Evolutionary conservation across 345 rosid species (phyloP).

Genomic region (Sisymbrium irio): DNA sequence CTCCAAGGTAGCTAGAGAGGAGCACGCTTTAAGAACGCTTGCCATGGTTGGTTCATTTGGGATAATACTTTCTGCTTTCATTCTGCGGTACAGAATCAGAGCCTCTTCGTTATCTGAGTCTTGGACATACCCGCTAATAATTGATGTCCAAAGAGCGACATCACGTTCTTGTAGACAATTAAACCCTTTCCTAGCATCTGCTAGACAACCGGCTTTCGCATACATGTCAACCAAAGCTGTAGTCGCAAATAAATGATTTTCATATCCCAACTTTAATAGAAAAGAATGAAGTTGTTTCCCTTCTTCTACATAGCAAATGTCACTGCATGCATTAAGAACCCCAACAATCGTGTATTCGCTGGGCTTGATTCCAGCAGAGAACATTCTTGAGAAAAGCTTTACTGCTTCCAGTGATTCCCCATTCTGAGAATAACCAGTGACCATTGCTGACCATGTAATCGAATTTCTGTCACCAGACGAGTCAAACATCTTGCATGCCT

Average conservation of each 20-base stretch:
- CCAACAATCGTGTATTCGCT: constrained; percentile 73
- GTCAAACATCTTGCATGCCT: constrained; percentile 59
- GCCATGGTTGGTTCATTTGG: constrained; percentile 72
- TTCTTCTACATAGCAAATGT: constrained; percentile 48
- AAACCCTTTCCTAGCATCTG: constrained; percentile 61
- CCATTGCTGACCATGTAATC: constrained; percentile 89
- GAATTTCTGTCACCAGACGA: constrained; percentile 57
- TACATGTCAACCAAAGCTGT: constrained; percentile 81
- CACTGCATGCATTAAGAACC: constrained; percentile 80
- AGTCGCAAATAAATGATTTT: constrained; percentile 50
- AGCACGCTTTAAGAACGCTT: constrained; percentile 63
- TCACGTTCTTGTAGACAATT: constrained; percentile 46
- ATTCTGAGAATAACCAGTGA: constrained; percentile 79
- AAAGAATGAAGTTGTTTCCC: constrained; percentile 72
- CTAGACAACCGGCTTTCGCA: constrained; percentile 50
- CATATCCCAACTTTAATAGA: constrained; percentile 63
- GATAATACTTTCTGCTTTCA: constrained; percentile 54
- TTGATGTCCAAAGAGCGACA: constrained; percentile 77
- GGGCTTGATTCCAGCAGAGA: constrained; percentile 55
- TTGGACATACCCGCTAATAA: constrained; percentile 56
- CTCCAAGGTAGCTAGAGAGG: constrained; percentile 46
- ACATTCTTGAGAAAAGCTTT: constrained; percentile 60
- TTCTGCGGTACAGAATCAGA: constrained; percentile 46
- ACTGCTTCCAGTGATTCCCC: constrained; percentile 63
- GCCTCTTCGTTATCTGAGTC: constrained; percentile 58